Evolutionary conservation across 345 rosid species (phyloP), one percentile per base, ranked within the genome.

Genomic region (Hibiscus tridactylites): DNA sequence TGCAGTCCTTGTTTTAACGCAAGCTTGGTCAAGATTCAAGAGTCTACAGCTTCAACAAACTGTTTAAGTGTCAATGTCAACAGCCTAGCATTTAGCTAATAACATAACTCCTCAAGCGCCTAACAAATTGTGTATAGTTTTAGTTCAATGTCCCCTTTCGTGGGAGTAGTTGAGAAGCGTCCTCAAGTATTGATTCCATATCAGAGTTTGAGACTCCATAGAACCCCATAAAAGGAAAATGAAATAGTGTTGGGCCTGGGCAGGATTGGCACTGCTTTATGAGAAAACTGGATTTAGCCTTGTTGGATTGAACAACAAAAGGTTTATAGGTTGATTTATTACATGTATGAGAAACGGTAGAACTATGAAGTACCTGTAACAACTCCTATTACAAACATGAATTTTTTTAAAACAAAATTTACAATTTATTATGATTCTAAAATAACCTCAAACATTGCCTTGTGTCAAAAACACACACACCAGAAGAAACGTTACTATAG

Each of bases 241-340:
- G 10, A 49, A 33, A 9, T 29, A 17, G 15, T 12, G 35, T 56
- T 21, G 62, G 46, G 64, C 63, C 63, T 19, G 53, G 11, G 16
- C 56, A 16, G 56, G 44, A 39, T 39, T 39, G 8, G 68, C 16
- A 44, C 47, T 44, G 47, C 47, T 44, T 39, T 44, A 44, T 9
- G 47, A 44, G 13, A 44, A 10, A 44, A 44, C 3, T 3, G 3
- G 47, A 44, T 44, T 9, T 44, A 5, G 6, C 37, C 37, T 35
- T 35, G 37, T 35, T 35, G 44, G 44, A 39, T 39, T 39, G 10
- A 39, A 39, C 44, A 44, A 46, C 16, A 50, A 39, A 66, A 44
- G 39, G 26, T 49, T n/a, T 6, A 28, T 61, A 11, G 53, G 28
- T 53, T 49, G 49, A 58, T 47, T 69, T 71, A 74, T 76, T 74